Evolutionary conservation across 2,329 filamentous ascomycete genomes (phyloP).

Genomic region (Stachybotrys echinatus): DNA sequence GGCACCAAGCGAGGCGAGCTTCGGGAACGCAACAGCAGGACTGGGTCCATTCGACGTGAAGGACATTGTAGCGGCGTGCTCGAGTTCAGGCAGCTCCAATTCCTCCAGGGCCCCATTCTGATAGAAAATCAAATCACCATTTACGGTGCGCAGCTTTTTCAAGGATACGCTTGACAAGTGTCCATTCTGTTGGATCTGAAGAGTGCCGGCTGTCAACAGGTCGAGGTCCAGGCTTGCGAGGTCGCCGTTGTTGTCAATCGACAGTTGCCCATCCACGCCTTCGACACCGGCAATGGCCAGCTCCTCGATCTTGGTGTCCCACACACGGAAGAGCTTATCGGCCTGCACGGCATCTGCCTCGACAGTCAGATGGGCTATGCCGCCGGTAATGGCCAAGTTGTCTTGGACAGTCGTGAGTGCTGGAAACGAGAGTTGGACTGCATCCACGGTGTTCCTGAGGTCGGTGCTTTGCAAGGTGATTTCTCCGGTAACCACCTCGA

Average conservation of each 20-base stretch:
- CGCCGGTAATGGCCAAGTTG: constrained; percentile 16
- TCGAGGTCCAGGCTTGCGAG: constrained; percentile 11
- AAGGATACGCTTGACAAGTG: constrained; percentile 12
- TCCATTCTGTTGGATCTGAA: constrained; percentile 14
- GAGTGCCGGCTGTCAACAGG: constrained; percentile 14
- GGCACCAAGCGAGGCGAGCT: constrained; percentile 14
- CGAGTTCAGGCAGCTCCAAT: constrained; percentile 13
- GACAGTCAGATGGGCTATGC: constrained; percentile 12
- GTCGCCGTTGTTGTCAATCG: constrained; percentile 14
- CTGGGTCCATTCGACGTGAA: constrained; percentile 15
- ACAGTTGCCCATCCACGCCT: constrained; percentile 17
- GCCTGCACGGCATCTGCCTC: constrained; percentile 10
- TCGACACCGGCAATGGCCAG: constrained; percentile 15
- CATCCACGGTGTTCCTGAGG: constrained; percentile 10
- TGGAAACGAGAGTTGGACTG: constrained; percentile 13
- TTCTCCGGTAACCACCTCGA: constrained; percentile 14
- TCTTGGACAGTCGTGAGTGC: constrained; percentile 12
- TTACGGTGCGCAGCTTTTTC: constrained; percentile 15
- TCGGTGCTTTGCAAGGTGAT: constrained; percentile 17
- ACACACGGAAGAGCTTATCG: constrained; percentile 15
- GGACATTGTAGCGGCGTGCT: constrained; percentile 17
- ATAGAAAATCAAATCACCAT: constrained; percentile 17
- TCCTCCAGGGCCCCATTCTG: constrained; percentile 13
- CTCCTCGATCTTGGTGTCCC: constrained; percentile 12
- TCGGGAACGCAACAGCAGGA: constrained; percentile 12